Conservation (phyloP, 1,284 basidiomycete genomes). For the Leccinum griseonigrum region DNA sequence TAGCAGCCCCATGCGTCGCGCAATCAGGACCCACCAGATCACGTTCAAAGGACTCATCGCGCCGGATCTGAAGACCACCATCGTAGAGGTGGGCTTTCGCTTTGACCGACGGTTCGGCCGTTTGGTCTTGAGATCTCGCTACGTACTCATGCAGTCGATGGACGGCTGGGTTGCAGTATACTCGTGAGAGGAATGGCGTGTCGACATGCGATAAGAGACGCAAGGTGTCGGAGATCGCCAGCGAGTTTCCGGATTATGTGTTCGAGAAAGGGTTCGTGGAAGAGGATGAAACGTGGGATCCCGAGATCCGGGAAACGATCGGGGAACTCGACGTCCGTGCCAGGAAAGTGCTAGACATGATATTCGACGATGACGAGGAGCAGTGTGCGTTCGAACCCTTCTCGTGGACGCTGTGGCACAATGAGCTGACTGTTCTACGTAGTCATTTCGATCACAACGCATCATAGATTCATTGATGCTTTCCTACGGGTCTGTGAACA, state of each 20-base stretch:
- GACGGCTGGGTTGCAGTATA: constrained; percentile 41
- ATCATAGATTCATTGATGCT: constrained; percentile 58
- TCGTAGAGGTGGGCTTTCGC: constrained; percentile 48
- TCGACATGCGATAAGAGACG: constrained; percentile 75
- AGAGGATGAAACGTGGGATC: constrained; percentile 68
- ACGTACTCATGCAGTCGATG: neutral
- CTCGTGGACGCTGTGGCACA: neutral
- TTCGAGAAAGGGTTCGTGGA: constrained; percentile 74
- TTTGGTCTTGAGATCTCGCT: neutral
- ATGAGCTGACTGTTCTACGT: neutral
- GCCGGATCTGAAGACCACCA: constrained; percentile 32
- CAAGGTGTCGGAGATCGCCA: constrained; percentile 50
- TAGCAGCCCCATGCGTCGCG: constrained; percentile 71
- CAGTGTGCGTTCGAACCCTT: constrained; percentile 42
- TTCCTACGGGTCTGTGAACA: constrained; percentile 48
- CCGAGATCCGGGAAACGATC: constrained; percentile 62
- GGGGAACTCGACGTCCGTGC: constrained; percentile 55
- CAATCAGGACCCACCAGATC: constrained; percentile 64
- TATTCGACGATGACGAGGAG: constrained; percentile 55
- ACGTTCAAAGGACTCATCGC: constrained; percentile 50
- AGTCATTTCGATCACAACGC: constrained; percentile 67
- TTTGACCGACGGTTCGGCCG: neutral
- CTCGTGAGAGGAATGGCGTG: constrained; percentile 64
- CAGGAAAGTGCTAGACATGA: constrained; percentile 53
- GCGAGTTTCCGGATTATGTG: constrained; percentile 58